Base-by-base conservation (phyloP, 495 filamentous ascomycete genomes). In the Aspergillus biplanus region DNA sequence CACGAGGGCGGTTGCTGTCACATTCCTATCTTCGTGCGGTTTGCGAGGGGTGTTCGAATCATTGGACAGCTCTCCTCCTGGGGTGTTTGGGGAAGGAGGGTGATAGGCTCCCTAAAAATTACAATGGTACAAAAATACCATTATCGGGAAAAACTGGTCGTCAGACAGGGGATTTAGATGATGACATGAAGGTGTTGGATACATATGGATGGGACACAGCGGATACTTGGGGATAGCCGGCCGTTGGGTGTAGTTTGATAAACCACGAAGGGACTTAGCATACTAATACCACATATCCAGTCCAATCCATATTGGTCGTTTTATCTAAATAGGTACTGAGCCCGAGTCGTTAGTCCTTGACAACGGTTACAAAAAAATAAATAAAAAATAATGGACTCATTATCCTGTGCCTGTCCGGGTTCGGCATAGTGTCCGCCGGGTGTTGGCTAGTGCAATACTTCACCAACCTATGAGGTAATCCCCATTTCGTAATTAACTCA, bases 221-320 rank as follows among this genome's bases (percentile, higher is more conserved):
- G 31, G 71, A 72, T 32, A 69, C 72, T 52, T 76, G 71, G 75
- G 75, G 74, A 78, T 42, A 73, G 68, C 64, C 72, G 76, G 31
- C 70, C 77, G 31, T 60, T 78, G 50, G 77, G 75, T 4, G 52
- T 78, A 5, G 67, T 69, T 11, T 70, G 68, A 27, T 27, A 27
- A 27, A 27, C 2, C 21, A 27, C 21, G 12, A 62, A 15, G 56
- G 21, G 7, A 50, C 27, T 55, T 31, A 64, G 4, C n/a, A 13
- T 44, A 15, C 8, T 44, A 44, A 44, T 44, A 44, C 39, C 39
- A 44, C 8, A 11, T 44, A 44, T 4, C 11, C 4, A 4, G 8
- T 15, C n/a, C 39, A 44, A 11, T 27, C 21, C 21, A 27, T 27
- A 27, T 27, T 27, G 21, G 21, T 27, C 21, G 21, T 27, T 27